Base-by-base conservation (phyloP, 2,329 filamentous ascomycete genomes). In the Cladosporium sp. region DNA sequence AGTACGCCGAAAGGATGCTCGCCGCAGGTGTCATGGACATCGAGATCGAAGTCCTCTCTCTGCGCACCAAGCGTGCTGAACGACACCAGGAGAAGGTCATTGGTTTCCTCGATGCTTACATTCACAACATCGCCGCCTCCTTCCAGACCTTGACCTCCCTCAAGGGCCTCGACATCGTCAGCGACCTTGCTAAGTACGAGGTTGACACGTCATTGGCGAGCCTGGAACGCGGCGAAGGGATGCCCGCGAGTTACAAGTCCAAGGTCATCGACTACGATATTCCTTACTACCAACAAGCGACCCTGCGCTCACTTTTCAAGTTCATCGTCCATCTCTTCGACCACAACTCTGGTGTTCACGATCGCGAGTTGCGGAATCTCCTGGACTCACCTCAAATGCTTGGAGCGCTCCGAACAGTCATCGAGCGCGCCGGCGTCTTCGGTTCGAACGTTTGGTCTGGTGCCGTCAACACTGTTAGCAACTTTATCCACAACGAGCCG, bases 401-500 rank as follows among this genome's bases (percentile, higher is more conserved):
- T 43, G 80, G 77, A 18, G 89, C 87, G 53, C 77, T 99, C 46
- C 84, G 88, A 50, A 79, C 84, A 35, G 88, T 98, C 43, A 86
- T 96, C 58, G 83, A 86, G 58, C 86, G 95, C 62, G 85, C 87
- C 35, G 77, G 77, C 49, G 77, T 84, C 35, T 99, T 91, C 66
- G 93, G 93, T 10, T 93, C 92, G 2, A 86, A 93, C 54, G 89
- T 97, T 4, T 99, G 93, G 93, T 95, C 90, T 45, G 91, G 91
- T 67, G 87, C 90, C 6, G 89, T 95, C 56, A 91, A 86, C 51
- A 92, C 96, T 53, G 76, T 98, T 46, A 93, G 89, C 65, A 92
- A 89, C 62, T 98, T 98, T 70, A 95, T 99, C 63, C 95, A 99
- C 71, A 96, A 97, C 66, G 93, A 98, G 64, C 93, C 93, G 0